phyloP scores from a whole-genome alignment of 2,329 filamentous ascomycete genomes.

The Trichoderma koningii region DNA sequence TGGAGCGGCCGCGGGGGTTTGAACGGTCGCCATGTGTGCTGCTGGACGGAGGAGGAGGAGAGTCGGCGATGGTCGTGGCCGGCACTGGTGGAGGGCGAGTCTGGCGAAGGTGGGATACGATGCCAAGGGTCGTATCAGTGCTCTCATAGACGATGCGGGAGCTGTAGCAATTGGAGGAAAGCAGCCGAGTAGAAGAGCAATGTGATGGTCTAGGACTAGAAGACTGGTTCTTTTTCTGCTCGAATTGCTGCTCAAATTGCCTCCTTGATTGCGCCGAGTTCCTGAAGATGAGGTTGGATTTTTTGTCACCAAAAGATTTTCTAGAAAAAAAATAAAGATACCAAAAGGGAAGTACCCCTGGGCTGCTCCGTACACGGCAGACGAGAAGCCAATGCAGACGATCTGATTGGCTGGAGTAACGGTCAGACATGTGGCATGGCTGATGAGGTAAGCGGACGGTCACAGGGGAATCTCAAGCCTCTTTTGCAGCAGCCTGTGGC shows the following conservation, averaged over 20 bases:
- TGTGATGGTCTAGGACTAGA: background rate
- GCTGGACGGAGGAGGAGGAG: conserved; percentile 11
- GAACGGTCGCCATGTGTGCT: conserved; percentile 28
- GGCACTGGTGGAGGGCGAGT: background rate
- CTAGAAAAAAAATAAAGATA: conserved; percentile 3
- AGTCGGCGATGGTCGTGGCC: background rate
- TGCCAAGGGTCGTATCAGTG: conserved; percentile 16
- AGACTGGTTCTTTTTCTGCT: background rate
- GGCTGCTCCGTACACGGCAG: background rate
- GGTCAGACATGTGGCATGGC: conserved; percentile 9
- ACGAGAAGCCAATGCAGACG: background rate
- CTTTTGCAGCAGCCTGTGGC: background rate
- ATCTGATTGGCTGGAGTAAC: conserved; percentile 1
- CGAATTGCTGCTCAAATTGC: background rate
- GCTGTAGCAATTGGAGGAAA: background rate
- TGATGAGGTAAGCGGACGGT: background rate
- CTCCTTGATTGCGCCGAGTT: background rate
- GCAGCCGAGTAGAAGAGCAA: too few relatives aligned
- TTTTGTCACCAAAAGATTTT: background rate
- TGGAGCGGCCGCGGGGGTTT: conserved; percentile 22
- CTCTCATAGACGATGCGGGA: conserved; percentile 27
- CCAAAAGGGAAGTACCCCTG: background rate
- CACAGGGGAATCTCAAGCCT: background rate
- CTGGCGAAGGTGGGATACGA: conserved; percentile 6
- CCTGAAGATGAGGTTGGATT: background rate